phyloP scores from a whole-genome alignment of 345 rosid species.

The Linum usitatissimum region DNA sequence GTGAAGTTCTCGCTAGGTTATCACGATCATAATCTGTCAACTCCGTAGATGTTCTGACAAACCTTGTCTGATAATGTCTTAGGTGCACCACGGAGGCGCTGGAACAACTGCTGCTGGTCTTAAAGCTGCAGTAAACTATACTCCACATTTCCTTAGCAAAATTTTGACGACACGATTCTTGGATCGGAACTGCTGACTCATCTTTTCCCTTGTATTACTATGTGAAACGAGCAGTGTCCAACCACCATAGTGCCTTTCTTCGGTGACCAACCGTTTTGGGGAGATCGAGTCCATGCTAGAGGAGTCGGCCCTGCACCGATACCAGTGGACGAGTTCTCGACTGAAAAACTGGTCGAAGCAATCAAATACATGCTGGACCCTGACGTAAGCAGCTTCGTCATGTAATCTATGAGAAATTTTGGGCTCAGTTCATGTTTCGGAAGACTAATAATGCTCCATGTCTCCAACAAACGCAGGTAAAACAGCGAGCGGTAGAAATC shows the following conservation, averaged over 20 bases:
- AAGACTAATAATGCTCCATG: not conserved
- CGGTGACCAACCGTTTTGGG: conserved; percentile 61
- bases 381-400: conserved; percentile 19
- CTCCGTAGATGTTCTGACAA: too few relatives aligned
- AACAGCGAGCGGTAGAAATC: conserved; percentile 27
- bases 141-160: conserved; percentile 1
- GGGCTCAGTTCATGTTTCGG: too few relatives aligned
- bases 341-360: conserved; percentile 41
- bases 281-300: conserved; percentile 43
- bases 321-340: conserved; percentile 38
- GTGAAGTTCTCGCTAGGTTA: too few relatives aligned
- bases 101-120: conserved; percentile 63
- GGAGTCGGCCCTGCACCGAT: conserved; percentile 49
- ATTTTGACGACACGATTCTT: not conserved
- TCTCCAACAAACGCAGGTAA: conserved; percentile 28
- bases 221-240: conserved; percentile 31
- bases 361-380: conserved; percentile 39
- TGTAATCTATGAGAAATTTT: not conserved
- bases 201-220: not conserved
- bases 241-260: conserved; percentile 51
- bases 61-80: not conserved
- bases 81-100: conserved; percentile 56
- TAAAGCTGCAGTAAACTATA: conserved; percentile 50
- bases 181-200: not conserved
- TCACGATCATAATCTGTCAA: too few relatives aligned